Evolutionary conservation across 78 protist genomes (phyloP).

Genomic region (Paulinella micropora): DNA sequence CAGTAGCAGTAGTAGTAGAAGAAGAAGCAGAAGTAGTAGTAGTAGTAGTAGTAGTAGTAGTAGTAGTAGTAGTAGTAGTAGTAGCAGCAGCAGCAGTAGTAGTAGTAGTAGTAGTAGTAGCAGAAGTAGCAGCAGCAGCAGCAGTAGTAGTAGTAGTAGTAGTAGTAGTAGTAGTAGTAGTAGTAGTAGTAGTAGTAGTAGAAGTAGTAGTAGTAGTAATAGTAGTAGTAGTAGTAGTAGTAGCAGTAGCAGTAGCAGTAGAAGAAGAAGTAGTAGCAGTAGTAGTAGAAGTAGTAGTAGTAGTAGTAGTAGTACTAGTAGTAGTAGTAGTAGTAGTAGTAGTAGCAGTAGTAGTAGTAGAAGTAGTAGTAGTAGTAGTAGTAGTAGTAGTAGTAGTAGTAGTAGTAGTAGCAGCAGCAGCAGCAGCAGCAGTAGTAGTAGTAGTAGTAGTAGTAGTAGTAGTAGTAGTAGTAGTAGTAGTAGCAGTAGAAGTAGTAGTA

Average conservation of each 20-base stretch:
- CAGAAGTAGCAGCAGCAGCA: background rate
- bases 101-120: too few species aligned
- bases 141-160: background rate
- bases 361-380: background rate
- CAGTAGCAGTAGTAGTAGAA: too few species aligned
- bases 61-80: too few species aligned
- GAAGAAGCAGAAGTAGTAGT: too few species aligned
- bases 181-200: background rate
- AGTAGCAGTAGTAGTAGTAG: background rate
- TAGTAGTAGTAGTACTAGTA: background rate
- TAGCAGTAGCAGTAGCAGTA: background rate
- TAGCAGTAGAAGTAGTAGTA: background rate
- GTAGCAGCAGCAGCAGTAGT: too few species aligned
- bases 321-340: background rate
- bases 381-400: background rate
- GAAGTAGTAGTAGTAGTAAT: background rate
- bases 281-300: background rate
- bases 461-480: background rate
- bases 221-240: background rate
- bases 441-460: background rate
- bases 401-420: background rate
- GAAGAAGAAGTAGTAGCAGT: background rate
- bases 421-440: background rate
- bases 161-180: background rate
- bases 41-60: too few species aligned